phyloP scores from a whole-genome alignment of 2,329 filamentous ascomycete genomes.

The Xylaria sp. region DNA sequence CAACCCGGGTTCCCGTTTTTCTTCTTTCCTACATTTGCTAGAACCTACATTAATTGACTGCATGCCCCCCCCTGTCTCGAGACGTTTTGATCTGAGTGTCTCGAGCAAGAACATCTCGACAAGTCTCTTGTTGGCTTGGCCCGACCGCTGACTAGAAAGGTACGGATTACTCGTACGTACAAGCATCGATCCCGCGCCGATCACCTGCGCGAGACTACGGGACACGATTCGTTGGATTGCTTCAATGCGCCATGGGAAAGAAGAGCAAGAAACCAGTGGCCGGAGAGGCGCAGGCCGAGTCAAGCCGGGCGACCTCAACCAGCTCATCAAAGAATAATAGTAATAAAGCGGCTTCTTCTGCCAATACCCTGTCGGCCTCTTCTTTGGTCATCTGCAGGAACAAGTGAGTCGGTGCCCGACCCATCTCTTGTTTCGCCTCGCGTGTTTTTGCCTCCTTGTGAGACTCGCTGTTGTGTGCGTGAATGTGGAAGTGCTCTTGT shows the following conservation, averaged over 20 bases:
- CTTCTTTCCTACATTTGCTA: neutral
- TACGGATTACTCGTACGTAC: no score
- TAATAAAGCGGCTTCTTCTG: constrained; percentile 12
- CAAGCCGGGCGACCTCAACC: constrained; percentile 14
- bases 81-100: neutral
- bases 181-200: neutral
- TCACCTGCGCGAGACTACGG: neutral
- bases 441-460: neutral
- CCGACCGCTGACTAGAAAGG: neutral
- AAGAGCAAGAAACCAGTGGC: constrained; percentile 41
- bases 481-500: constrained; percentile 14
- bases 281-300: constrained; percentile 26
- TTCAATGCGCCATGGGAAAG: constrained; percentile 40
- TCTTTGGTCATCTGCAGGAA: constrained; percentile 60
- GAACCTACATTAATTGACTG: neutral
- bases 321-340: constrained; percentile 16
- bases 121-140: neutral
- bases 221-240: neutral
- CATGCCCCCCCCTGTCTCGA: neutral
- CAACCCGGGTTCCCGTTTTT: constrained; percentile 1
- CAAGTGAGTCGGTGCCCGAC: constrained; percentile 53
- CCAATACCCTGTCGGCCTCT: constrained; percentile 38
- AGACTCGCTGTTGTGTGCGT: neutral
- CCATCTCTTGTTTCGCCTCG: neutral
- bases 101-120: neutral